phyloP scores from a whole-genome alignment of 495 filamentous ascomycete genomes.

The Niebla homalea region DNA sequence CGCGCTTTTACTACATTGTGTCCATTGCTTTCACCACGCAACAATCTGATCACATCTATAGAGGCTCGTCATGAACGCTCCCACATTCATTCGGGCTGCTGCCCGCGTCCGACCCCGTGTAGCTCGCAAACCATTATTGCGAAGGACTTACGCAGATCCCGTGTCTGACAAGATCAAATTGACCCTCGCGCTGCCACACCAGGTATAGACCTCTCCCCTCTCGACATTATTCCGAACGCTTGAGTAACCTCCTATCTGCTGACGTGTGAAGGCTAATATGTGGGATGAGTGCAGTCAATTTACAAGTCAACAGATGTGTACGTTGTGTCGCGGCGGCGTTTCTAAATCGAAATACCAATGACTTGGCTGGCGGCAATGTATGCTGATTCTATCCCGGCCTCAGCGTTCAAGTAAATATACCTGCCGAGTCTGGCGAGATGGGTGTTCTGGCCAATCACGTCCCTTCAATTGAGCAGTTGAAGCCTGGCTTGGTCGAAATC shows the following conservation, averaged over 20 bases:
- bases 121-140: constrained; percentile 56
- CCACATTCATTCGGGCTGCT: constrained; percentile 80
- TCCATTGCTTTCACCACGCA: background rate
- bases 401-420: constrained; percentile 96
- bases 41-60: too few species aligned
- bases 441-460: constrained; percentile 98
- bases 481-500: constrained; percentile 87
- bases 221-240: background rate
- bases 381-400: constrained; percentile 13
- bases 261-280: constrained; percentile 11
- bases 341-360: background rate
- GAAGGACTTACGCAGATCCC: constrained; percentile 88
- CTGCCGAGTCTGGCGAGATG: constrained; percentile 97
- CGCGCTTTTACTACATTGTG: background rate
- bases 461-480: constrained; percentile 96
- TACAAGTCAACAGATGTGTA: constrained; percentile 69
- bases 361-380: background rate
- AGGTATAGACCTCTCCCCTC: constrained; percentile 44
- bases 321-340: constrained; percentile 19
- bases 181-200: constrained; percentile 90
- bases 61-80: constrained; percentile 58
- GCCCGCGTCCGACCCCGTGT: constrained; percentile 62
- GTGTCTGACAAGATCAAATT: constrained; percentile 95
- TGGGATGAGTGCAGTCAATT: constrained; percentile 40
- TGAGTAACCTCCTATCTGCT: background rate